Base-by-base conservation (phyloP, 192 early-diverging fungal genomes). In the Phlyctochytrium arcticum region DNA sequence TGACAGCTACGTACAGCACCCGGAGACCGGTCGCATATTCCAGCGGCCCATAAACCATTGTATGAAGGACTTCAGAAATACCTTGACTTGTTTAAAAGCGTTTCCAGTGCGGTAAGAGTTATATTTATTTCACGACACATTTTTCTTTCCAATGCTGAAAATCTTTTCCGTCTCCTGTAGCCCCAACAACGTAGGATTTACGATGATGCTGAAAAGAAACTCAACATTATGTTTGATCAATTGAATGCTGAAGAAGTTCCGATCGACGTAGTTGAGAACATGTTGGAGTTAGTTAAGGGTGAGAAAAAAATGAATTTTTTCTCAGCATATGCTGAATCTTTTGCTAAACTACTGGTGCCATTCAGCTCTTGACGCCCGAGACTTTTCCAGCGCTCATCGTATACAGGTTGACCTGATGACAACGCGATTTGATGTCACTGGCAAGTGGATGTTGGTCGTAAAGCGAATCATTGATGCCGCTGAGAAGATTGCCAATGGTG, bases 21-120 rank as follows among this genome's bases (percentile, higher is more conserved):
- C 0, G 94, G 92, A 34, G 95, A 98, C 67, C 82, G 93, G 35
- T 80, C 81, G 6, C 92, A 94, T 62, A 88, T 95, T 60, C 86
- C 94, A 10, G 69, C 80, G 12, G 80, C 75, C 36, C 87, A 93
- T 53, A 88, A 84, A 69, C 69, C 80, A 4, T 72, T 92, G 21
- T 63, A 68, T 44, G 80, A 62, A 6, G 84, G 84, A 6, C 55
- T 90, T 48, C 73, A 75, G n/a, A 70, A 62, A 51, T 58, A 56
- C 23, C 23, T 68, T 31, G 55, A 29, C 19, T 32, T 59, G 15
- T 24, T 65, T 4, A 57, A 57, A 26, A 46, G 37, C 23, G 24
- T 42, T 2, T 50, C 57, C 19, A 42, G n/a, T 47, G 54, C 53
- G 39, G 65, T 67, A 48, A 30, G 15, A n/a, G 15, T n/a, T 44